These are phyloP conservation scores for Xylaria sp. DNA, from an alignment of 2,329 filamentous ascomycete species.

Conservation along the genomic window DNA sequence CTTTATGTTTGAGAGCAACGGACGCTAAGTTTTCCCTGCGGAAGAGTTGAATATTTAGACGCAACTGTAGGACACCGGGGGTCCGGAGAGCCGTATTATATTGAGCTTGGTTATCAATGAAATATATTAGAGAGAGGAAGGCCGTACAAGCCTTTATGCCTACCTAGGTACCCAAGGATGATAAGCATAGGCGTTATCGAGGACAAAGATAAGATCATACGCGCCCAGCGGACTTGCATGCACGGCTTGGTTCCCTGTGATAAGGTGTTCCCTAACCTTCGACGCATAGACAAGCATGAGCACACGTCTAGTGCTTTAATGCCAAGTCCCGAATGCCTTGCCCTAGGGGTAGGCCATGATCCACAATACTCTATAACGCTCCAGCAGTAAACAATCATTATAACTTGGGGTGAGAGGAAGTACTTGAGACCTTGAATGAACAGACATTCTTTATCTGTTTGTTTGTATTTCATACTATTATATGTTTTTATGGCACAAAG, in stretches of 20 bases:
- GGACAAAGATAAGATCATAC: background rate
- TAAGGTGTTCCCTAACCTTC: background rate
- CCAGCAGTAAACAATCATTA: background rate
- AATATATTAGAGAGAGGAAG: background rate
- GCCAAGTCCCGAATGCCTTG: background rate
- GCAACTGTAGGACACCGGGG: too few species aligned
- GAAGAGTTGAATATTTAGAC: background rate
- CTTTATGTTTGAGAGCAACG: background rate
- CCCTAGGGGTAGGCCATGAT: background rate
- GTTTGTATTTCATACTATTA: conserved; percentile 9
- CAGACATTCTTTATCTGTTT: background rate
- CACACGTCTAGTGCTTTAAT: background rate
- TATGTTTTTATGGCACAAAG: background rate
- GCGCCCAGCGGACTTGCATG: background rate
- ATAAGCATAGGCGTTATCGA: too few species aligned
- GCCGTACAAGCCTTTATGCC: too few species aligned
- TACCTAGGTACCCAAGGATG: too few species aligned
- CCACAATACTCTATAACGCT: background rate
- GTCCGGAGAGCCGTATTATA: too few species aligned
- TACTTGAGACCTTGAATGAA: background rate
- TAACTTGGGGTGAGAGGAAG: background rate
- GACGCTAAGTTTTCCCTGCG: background rate
- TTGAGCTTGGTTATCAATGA: background rate
- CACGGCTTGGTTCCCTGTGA: background rate
- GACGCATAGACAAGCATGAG: background rate